Evolutionary conservation across 352 stramenopile species (phyloP), one percentile per base, ranked within the genome.

Genomic region (Phytophthora citrophthora): DNA sequence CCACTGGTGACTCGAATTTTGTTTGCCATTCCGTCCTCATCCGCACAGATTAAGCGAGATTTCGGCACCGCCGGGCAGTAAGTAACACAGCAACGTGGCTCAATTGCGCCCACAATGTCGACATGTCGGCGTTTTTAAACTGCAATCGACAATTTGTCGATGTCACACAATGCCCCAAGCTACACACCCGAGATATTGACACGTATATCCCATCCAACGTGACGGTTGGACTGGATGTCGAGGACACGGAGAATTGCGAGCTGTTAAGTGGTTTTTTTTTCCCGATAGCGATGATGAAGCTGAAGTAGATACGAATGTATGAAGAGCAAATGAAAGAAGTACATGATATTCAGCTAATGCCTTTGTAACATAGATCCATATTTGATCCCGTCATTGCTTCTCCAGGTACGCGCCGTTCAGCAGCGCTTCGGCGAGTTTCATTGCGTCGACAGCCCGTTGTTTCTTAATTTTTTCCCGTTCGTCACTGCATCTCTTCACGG

Each of bases 101-200:
- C 40, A 39, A 60, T 39, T 15, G 32, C 7, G 10, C 32, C 12
- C 12, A 39, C 12, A 39, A 39, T n/a, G 31, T 60, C 13, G 40
- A 60, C 34, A 51, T 60, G 40, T 60, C 23, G 18, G 40, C 52
- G n/a, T 60, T 60, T 45, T 16, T 46, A 4, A 60, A 60, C 52
- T 44, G 40, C 24, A 60, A 60, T 29, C 9, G 27, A 31, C 39
- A 60, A 10, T 60, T 45, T 48, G 40, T 60, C n/a, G 52, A 52
- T 27, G 24, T 52, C 11, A 44, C 40, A 15, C 52, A 60, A 10
- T 60, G 40, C 29, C 34, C 38, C 10, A 48, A 60, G 52, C 51
- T 60, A 23, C 52, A 16, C 16, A 27, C 40, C 11, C 47, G 47
- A 44, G 18, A 32, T 43, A 32, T 54, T 41, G 20, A 18, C 4